These are phyloP conservation scores for Acer campestre DNA, from an alignment of 345 rosid genomes.

Conservation along the genomic window DNA sequence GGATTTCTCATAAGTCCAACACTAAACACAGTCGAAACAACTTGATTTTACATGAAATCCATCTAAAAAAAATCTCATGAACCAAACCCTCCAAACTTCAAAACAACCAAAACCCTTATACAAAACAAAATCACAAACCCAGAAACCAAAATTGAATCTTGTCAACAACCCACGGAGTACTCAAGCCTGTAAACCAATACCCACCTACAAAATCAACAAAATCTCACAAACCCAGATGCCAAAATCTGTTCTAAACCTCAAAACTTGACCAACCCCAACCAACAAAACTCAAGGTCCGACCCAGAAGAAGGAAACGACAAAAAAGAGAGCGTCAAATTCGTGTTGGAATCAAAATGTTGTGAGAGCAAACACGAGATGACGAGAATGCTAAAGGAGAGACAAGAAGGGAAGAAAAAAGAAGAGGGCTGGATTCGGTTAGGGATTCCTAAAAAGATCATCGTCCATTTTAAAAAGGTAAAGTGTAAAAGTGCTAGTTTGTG, in stretches of 20 bases:
- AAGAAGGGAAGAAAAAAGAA: background rate
- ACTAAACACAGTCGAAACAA: slow-evolving; percentile 19
- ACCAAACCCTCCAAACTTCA: slow-evolving; percentile 13
- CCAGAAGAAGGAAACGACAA: background rate
- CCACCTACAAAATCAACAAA: slow-evolving; percentile 11
- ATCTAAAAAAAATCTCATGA: slow-evolving; percentile 9
- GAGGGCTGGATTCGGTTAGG: slow-evolving; percentile 8
- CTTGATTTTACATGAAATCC: background rate
- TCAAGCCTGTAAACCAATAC: slow-evolving; percentile 7
- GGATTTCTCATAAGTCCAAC: slow-evolving; percentile 10
- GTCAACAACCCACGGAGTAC: background rate
- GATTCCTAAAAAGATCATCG: slow-evolving; percentile 8
- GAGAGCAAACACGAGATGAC: background rate
- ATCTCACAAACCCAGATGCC: slow-evolving; percentile 9
- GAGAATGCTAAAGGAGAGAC: background rate
- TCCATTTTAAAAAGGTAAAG: slow-evolving; percentile 6
- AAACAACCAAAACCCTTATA: background rate
- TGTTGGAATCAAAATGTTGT: background rate
- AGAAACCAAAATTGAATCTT: background rate
- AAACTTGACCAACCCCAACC: background rate
- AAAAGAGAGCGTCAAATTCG: background rate
- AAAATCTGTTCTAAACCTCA: slow-evolving; percentile 8
- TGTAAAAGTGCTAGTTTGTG: slow-evolving; percentile 29
- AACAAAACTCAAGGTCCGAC: background rate
- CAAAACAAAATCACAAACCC: slow-evolving; percentile 12